A percentile compares a stretch with the other conserved stretches of the same genome.
Conservation (phyloP, 2,329 filamentous ascomycete species). For the Fusarium piperis region DNA sequence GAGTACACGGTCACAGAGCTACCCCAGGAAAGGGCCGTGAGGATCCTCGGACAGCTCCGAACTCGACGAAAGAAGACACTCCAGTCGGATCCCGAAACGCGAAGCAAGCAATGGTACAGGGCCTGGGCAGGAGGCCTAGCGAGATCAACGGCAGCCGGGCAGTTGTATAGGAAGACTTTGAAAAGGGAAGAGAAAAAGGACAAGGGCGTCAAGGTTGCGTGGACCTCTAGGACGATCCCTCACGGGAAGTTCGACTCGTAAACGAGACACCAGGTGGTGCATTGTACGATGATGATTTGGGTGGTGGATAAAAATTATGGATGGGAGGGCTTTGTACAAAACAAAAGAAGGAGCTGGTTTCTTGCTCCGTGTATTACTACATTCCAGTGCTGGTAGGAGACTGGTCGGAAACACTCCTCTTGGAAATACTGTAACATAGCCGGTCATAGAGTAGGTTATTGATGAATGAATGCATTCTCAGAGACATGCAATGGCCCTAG, state of each 20-base stretch:
- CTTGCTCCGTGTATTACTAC: conserved; percentile 25
- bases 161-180: conserved; percentile 64
- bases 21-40: conserved; percentile 51
- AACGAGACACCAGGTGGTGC: neutral
- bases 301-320: neutral
- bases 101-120: conserved; percentile 55
- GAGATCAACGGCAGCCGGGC: conserved; percentile 62
- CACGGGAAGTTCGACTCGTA: neutral
- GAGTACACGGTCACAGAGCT: conserved; percentile 81
- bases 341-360: conserved; percentile 1
- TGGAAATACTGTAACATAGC: conserved; percentile 18
- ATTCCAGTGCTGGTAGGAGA: neutral
- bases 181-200: conserved; percentile 60
- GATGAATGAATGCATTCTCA: neutral
- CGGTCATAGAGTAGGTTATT: neutral
- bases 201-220: conserved; percentile 59
- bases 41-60: conserved; percentile 66
- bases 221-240: conserved; percentile 45
- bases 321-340: neutral
- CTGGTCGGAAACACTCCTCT: conserved; percentile 2
- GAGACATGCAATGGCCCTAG: neutral
- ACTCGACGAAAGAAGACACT: conserved; percentile 62
- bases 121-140: conserved; percentile 57
- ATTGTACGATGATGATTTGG: neutral
- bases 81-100: conserved; percentile 52